A percentile compares a stretch with the other conserved stretches of the same genome.
These are phyloP conservation scores for Fallopia convolvulus DNA, from an alignment of 148 eudicot species.

Conservation along the genomic window DNA sequence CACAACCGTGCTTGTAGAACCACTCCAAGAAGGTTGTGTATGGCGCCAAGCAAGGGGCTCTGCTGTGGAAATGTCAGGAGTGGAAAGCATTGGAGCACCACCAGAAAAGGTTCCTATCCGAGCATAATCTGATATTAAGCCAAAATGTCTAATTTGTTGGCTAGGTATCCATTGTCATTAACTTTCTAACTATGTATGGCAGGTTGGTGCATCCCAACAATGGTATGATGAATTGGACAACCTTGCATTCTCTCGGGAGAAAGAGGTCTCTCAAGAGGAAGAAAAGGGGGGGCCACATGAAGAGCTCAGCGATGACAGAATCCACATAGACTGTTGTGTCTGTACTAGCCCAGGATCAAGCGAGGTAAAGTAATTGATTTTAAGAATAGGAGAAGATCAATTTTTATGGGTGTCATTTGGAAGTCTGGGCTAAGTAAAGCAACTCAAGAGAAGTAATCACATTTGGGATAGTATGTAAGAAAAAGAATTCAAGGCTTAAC, in stretches of 20 bases:
- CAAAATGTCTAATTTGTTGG: not conserved
- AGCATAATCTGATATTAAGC: not conserved
- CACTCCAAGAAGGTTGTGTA: conserved; percentile 64
- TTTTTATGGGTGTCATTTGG: not conserved
- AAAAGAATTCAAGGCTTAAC: not conserved
- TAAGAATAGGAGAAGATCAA: not conserved
- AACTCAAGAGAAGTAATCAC: not conserved
- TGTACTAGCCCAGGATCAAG: conserved; percentile 86
- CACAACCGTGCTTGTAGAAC: conserved; percentile 62
- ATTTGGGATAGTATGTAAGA: not conserved
- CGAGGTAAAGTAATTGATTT: conserved; percentile 45
- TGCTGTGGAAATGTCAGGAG: conserved; percentile 53
- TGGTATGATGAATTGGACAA: conserved; percentile 87
- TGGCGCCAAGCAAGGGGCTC: conserved; percentile 93
- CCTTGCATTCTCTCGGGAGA: conserved; percentile 33
- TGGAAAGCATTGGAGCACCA: conserved; percentile 33
- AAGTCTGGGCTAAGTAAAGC: not conserved
- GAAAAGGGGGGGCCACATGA: conserved; percentile 21
- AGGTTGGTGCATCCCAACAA: conserved; percentile 79
- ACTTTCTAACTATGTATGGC: conserved; percentile 13
- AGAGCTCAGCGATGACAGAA: conserved; percentile 36
- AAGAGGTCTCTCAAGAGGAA: conserved; percentile 31
- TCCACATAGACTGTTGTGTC: conserved; percentile 62
- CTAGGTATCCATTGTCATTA: not conserved
- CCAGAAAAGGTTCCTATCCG: conserved; percentile 43